phyloP scores from a whole-genome alignment of 176 grass and related monocot genomes.

The Cocos nucifera region DNA sequence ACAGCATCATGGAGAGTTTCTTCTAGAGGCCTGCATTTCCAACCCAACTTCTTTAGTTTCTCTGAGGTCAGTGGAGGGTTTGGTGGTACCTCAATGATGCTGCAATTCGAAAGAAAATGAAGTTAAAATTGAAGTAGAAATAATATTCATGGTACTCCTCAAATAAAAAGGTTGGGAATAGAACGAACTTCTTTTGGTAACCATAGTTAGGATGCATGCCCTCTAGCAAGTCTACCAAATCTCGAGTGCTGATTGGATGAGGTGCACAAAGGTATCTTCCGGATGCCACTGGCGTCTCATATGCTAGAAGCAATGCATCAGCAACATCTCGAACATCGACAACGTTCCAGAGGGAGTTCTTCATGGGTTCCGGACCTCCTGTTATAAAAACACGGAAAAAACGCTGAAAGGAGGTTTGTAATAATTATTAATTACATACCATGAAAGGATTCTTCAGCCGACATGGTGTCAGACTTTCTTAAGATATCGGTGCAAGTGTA shows the following conservation, averaged over 20 bases:
- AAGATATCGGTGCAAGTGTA: no score
- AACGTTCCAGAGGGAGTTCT: conserved; percentile 8
- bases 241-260: neutral
- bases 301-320: conserved; percentile 22
- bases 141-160: no score
- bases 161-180: no score
- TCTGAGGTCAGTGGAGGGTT: neutral
- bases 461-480: no score
- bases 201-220: conserved; percentile 31
- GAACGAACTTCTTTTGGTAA: conserved; percentile 23
- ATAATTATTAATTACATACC: no score
- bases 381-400: neutral
- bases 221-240: conserved; percentile 20
- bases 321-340: conserved; percentile 28
- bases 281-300: conserved; percentile 18
- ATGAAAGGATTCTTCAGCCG: no score
- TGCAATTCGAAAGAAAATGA: neutral
- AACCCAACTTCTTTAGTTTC: conserved; percentile 36
- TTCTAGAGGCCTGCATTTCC: conserved; percentile 33
- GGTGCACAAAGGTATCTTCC: conserved; percentile 28
- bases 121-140: no score
- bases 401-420: neutral
- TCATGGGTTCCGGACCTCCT: conserved; percentile 26
- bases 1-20: conserved; percentile 36
- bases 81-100: conserved; percentile 18